Conservation (phyloP, 805 yeast genomes). For the Hanseniaspora vineae region DNA sequence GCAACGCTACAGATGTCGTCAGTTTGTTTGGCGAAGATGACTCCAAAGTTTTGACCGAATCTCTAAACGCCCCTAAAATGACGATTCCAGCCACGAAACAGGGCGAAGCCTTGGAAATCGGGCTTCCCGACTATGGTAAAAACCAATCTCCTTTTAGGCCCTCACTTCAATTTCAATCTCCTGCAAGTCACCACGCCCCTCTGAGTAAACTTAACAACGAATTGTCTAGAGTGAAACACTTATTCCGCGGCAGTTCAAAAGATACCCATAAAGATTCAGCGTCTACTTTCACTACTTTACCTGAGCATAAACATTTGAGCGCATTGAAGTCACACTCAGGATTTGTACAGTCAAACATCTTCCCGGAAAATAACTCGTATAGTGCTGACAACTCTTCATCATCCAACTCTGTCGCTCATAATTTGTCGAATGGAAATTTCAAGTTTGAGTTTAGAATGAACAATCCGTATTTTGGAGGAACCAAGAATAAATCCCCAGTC, state of each 20-base stretch:
- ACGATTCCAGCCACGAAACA: conserved; percentile 72
- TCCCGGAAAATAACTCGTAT: not conserved
- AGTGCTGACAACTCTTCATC: not conserved
- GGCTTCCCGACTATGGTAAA: not conserved
- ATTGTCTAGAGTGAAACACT: not conserved
- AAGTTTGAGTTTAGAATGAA: conserved; percentile 19
- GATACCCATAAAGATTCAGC: not conserved
- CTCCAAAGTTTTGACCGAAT: conserved; percentile 23
- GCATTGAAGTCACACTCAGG: not conserved
- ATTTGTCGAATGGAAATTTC: conserved; percentile 17
- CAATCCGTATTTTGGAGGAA: conserved; percentile 3
- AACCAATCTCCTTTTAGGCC: not conserved
- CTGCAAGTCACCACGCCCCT: not conserved
- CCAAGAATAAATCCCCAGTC: not conserved
- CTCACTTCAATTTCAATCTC: not conserved
- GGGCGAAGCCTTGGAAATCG: conserved; percentile 67
- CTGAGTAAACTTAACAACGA: not conserved
- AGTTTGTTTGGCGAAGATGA: conserved; percentile 25
- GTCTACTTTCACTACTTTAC: not conserved
- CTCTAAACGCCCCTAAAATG: conserved; percentile 52
- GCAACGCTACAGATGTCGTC: conserved; percentile 22
- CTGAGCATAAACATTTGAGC: not conserved
- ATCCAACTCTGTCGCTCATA: conserved; percentile 12
- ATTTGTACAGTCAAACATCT: not conserved
- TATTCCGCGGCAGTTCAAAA: not conserved